Base-by-base conservation (phyloP, 805 yeast species). In the Saccharomycopsis sp. region DNA sequence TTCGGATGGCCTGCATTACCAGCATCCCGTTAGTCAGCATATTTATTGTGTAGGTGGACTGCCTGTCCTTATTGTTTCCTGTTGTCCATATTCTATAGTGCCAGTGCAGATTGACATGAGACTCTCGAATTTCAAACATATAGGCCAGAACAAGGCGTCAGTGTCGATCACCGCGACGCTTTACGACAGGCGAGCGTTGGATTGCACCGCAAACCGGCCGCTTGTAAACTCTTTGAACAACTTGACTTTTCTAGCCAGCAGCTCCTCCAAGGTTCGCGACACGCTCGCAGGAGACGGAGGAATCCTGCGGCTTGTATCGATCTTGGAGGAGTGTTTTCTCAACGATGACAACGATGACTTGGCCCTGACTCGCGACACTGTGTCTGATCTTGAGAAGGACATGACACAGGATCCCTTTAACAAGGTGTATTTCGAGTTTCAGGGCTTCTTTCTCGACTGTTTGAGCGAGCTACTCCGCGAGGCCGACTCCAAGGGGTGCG, bases 221-320 rank as follows among this genome's bases (percentile, higher is more conserved):
- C 77, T 93, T 58, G 94, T 94, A 61, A 91, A 90, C 76, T 89
- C 97, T 5, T 75, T 93, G 65, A 93, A 92, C 71, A 96, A 91
- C 74, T 77, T 93, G 56, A 89, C 97, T 1, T 89, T 87, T 69
- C 78, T 94, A 42, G 89, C 93, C 0, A 86, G 96, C 0, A 85
- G 94, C 17, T 85, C 91, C 60, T 86, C 90, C 35, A 86, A 92
- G 66, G 97, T 93, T 2, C 79, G 99, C 50, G 98, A 94, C 67
- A 90, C 97, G 0, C 76, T 93, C 35, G 81, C 96, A 15, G 77
- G 75, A 25, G 99, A 93, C 70, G 98, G 99, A 12, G 98, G 98
- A 0, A 74, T 94, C 47, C 97, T 90, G 69, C 76, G 98, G 56
- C 77, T 93, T 56, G 89, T 93, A 44, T 86, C 86, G 57, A 93